Conservation (phyloP, 2,329 filamentous ascomycete genomes). For the Aspergillus bombycis region DNA sequence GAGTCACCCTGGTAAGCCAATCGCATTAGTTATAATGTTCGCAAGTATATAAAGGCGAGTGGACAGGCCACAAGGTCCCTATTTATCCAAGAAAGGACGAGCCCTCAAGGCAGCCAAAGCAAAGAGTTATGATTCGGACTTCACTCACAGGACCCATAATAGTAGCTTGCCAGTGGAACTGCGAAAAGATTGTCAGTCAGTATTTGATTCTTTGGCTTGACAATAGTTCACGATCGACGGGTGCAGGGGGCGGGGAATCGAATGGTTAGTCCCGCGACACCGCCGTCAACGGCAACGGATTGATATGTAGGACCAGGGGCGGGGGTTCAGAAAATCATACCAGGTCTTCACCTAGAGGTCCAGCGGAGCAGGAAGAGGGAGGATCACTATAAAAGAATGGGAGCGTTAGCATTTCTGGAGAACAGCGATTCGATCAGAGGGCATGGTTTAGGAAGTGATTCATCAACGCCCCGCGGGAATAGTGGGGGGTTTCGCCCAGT, state of each 20-base stretch:
- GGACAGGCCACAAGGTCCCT: not conserved
- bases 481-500: conserved; percentile 20
- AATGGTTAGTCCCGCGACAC: not conserved
- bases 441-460: not conserved
- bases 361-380: conserved; percentile 97
- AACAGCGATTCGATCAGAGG: not conserved
- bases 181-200: conserved; percentile 31
- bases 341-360: conserved; percentile 95
- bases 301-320: not conserved
- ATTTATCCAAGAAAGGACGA: not conserved
- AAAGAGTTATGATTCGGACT: conserved; percentile 10
- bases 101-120: not conserved
- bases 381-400: conserved; percentile 71
- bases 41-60: not conserved
- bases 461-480: conserved; percentile 26
- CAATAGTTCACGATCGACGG: not conserved
- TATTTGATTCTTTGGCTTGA: conserved; percentile 12
- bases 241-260: not conserved
- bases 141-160: conserved; percentile 96
- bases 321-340: conserved; percentile 59
- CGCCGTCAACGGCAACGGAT: conserved; percentile 14
- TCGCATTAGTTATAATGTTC: conserved; percentile 35
- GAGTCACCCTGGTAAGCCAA: conserved; percentile 72
- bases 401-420: conserved; percentile 10
- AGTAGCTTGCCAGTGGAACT: conserved; percentile 99